Conservation (phyloP, 1,139 yeast species). For the Taphrina communis region DNA sequence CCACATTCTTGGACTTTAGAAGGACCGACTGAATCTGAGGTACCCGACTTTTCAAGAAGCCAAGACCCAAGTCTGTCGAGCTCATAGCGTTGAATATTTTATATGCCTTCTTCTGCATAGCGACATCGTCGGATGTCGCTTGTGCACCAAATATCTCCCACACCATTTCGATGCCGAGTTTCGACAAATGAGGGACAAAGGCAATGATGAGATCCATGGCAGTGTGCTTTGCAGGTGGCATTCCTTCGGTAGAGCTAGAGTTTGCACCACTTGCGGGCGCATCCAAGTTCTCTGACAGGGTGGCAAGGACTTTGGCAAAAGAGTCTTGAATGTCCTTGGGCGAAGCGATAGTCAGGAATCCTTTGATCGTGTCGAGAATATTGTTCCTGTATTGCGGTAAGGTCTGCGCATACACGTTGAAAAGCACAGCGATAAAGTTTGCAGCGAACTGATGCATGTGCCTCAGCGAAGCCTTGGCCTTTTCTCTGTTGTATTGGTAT, state of each 20-base stretch:
- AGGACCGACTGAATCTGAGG: constrained; percentile 56
- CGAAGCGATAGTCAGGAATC: constrained; percentile 74
- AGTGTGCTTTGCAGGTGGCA: constrained; percentile 71
- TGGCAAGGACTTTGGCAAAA: constrained; percentile 82
- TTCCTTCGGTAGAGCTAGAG: constrained; percentile 52
- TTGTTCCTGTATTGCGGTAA: constrained; percentile 81
- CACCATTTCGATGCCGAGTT: constrained; percentile 70
- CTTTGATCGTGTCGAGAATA: constrained; percentile 83
- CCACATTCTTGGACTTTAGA: constrained; percentile 46
- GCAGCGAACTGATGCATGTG: constrained; percentile 67
- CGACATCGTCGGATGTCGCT: constrained; percentile 60
- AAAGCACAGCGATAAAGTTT: constrained; percentile 81
- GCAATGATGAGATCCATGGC: constrained; percentile 90
- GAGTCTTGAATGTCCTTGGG: constrained; percentile 70
- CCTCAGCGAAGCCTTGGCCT: constrained; percentile 64
- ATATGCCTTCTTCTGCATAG: constrained; percentile 87
- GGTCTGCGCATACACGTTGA: constrained; percentile 89
- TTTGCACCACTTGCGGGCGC: constrained; percentile 55
- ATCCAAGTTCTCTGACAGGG: constrained; percentile 76
- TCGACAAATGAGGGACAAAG: constrained; percentile 82
- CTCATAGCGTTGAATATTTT: constrained; percentile 70
- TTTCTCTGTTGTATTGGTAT: constrained; percentile 64
- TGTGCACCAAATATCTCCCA: constrained; percentile 78
- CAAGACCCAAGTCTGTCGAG: constrained; percentile 70
- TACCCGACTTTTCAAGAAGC: constrained; percentile 49